phyloP scores from a whole-genome alignment of 1,139 yeast genomes.

The Scheffersomyces cryptocercus region DNA sequence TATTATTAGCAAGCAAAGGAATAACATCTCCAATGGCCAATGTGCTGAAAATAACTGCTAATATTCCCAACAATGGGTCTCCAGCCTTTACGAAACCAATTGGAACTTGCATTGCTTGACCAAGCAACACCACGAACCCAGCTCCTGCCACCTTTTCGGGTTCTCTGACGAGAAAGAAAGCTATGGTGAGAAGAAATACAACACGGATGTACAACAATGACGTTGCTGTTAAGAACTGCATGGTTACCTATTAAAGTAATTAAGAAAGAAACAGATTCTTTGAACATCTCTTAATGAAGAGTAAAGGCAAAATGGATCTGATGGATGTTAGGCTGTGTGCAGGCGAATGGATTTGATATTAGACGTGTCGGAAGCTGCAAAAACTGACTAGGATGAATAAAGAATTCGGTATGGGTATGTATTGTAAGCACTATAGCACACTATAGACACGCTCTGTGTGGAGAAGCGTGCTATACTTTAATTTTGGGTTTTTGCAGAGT shows the following conservation, averaged over 20 bases:
- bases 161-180: constrained; percentile 44
- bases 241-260: constrained; percentile 14
- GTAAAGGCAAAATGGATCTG: too few species aligned
- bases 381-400: too few species aligned
- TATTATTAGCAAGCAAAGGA: constrained; percentile 58
- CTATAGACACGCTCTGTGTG: too few species aligned
- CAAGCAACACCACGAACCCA: constrained; percentile 54
- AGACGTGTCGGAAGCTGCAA: too few species aligned
- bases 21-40: constrained; percentile 55
- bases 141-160: constrained; percentile 44
- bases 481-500: too few species aligned
- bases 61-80: constrained; percentile 54
- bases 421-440: too few species aligned
- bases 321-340: too few species aligned
- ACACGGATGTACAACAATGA: constrained; percentile 52
- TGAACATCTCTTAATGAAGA: too few species aligned
- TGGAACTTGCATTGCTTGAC: constrained; percentile 52
- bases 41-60: constrained; percentile 45
- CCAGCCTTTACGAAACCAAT: constrained; percentile 30
- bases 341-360: too few species aligned
- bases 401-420: too few species aligned
- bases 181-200: constrained; percentile 41
- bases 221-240: constrained; percentile 61
- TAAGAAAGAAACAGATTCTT: background rate
- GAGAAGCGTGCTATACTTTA: too few species aligned